Conservation (phyloP, 192 early-diverging fungal species). For the Entomortierella beljakovae region DNA sequence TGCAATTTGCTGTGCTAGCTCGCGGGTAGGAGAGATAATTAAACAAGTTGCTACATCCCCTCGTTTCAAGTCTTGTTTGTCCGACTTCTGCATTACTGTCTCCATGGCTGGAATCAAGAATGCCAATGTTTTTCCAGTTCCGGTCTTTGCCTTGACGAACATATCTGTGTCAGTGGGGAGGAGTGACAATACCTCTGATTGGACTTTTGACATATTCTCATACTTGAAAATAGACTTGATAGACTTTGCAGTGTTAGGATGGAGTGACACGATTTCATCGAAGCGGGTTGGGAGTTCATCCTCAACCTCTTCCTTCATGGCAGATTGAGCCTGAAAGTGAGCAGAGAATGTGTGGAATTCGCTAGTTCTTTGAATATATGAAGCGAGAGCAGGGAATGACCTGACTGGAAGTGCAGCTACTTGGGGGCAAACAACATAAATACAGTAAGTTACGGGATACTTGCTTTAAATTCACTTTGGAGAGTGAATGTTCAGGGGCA, state of each 20-base stretch:
- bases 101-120: conserved; percentile 93
- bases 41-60: conserved; percentile 71
- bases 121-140: conserved; percentile 97
- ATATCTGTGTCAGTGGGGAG: conserved; percentile 82
- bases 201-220: conserved; percentile 84
- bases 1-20: conserved; percentile 89
- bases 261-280: conserved; percentile 57
- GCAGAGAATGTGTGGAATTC: conserved; percentile 26
- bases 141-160: conserved; percentile 96
- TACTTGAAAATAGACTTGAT: conserved; percentile 77
- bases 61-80: conserved; percentile 52
- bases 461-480: not conserved
- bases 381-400: conserved; percentile 35
- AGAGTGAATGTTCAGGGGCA: not conserved
- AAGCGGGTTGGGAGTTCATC: conserved; percentile 68
- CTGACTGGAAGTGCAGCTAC: conserved; percentile 17
- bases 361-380: conserved; percentile 29
- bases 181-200: conserved; percentile 80
- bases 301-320: conserved; percentile 14
- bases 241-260: conserved; percentile 65
- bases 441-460: not conserved
- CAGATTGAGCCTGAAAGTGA: conserved; percentile 21
- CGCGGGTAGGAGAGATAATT: conserved; percentile 91
- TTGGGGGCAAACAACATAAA: not conserved
- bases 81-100: conserved; percentile 65